Conservation (phyloP, 352 stramenopile genomes). For the Vaucheria bursata region DNA sequence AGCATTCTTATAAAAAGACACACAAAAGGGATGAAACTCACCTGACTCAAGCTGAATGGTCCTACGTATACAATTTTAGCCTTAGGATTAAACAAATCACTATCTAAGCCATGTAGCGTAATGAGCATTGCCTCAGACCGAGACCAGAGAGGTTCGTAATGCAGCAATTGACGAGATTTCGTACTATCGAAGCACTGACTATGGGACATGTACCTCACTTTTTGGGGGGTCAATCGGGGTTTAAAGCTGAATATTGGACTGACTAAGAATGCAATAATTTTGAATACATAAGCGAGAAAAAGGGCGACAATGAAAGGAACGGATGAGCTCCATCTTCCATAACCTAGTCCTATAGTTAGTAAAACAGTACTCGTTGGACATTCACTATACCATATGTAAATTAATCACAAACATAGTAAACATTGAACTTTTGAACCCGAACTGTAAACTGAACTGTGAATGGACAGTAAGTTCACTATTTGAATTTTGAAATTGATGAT, state of each 20-base stretch:
- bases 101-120: slow-evolving; percentile 28
- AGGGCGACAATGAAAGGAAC: neutral
- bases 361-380: too few species aligned
- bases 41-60: too few species aligned
- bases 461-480: too few species aligned
- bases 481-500: too few species aligned
- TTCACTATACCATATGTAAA: too few species aligned
- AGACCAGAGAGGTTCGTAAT: slow-evolving; percentile 37
- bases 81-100: slow-evolving; percentile 26
- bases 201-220: slow-evolving; percentile 13
- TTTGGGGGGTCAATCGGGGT: slow-evolving; percentile 10
- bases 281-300: neutral
- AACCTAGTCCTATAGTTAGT: neutral
- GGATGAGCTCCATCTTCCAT: neutral
- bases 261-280: neutral
- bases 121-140: slow-evolving; percentile 38
- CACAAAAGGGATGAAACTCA: too few species aligned
- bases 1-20: too few species aligned
- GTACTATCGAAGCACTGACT: slow-evolving; percentile 35
- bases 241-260: neutral
- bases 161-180: slow-evolving; percentile 36
- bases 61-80: slow-evolving; percentile 30
- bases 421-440: too few species aligned
- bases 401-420: too few species aligned
- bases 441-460: too few species aligned